phyloP scores from a whole-genome alignment of 129 eudicot genomes.

The Pittosporum tobira region DNA sequence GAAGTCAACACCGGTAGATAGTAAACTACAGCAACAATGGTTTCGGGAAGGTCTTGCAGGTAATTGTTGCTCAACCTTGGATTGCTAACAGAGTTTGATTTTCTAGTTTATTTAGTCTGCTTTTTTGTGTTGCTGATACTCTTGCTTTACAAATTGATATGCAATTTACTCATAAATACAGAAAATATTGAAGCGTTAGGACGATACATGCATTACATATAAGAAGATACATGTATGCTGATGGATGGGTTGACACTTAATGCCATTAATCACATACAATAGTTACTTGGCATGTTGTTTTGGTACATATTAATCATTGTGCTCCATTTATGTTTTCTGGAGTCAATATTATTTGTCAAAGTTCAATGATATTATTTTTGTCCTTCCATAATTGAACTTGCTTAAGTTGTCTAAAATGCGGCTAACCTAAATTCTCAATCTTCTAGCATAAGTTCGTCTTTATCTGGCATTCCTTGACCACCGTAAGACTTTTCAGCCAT shows the following conservation, averaged over 20 bases:
- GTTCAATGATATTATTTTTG: not conserved
- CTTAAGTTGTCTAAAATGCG: not conserved
- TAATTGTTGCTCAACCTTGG: conserved; percentile 23
- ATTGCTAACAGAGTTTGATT: not conserved
- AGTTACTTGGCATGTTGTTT: not conserved
- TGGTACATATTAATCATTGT: not conserved
- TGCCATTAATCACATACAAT: not conserved
- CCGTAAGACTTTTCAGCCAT: not conserved
- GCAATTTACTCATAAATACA: not conserved
- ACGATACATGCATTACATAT: too few relatives aligned
- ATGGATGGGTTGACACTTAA: not conserved
- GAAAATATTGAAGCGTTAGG: too few relatives aligned
- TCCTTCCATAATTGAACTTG: not conserved
- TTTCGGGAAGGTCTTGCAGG: conserved; percentile 97
- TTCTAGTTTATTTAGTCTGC: not conserved
- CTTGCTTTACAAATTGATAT: not conserved
- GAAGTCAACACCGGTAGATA: conserved; percentile 56
- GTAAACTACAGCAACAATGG: conserved; percentile 83
- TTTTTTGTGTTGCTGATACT: not conserved
- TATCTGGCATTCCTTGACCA: not conserved
- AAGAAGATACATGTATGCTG: not conserved
- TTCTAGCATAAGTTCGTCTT: not conserved
- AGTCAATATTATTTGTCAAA: too few relatives aligned
- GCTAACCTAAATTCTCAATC: not conserved
- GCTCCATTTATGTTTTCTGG: not conserved